Evolutionary conservation across 306 rosid genomes (phyloP), one percentile per base, ranked within the genome.

Genomic region (Sindora glabra): DNA sequence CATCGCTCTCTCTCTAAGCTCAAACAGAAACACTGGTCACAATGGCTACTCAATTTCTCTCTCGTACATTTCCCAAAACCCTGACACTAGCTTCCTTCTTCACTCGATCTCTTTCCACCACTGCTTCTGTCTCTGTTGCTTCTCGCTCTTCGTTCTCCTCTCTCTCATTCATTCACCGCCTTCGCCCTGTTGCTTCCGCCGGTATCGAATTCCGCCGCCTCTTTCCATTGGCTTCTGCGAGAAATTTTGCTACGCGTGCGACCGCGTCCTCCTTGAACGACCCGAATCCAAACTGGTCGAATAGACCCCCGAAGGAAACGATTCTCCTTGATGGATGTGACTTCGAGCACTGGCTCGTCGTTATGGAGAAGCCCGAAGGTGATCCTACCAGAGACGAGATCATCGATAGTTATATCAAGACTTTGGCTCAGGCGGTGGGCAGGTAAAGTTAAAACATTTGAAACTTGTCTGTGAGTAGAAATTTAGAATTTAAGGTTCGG

Each of bases 291-390:
- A 86, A 89, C 78, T 89, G 94, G 97, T 86, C 94, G 12, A 94
- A 89, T 58, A 87, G 96, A 0, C 96, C 96, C 6, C 99, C 97
- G 1, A 86, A 86, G 57, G 99, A 94, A 76, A 94, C 96, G 0
- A 89, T 94, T 10, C 64, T 94, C 48, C 95, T 89, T 38, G 99
- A 94, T 38, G 99, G 99, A 1, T 94, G 97, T 63, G 97, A 94
- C 71, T 94, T 86, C 51, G 94, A 94, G 68, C 99, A 94, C 76
- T 94, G 99, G 99, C 95, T 94, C 46, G 77, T 94, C 9, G 97
- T 94, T 24, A 26, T 94, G 91, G 99, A 94, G 65, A 81, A 83
- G 42, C 99, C 99, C 1, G 89, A 77, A 61, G 94, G 83, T 11
- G 81, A 77, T 0, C 75, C 81, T 6, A 86, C 94, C 0, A 78